Evolutionary conservation across 2,329 filamentous ascomycete genomes (phyloP).

Genomic region (Domatiomyces catenatus): DNA sequence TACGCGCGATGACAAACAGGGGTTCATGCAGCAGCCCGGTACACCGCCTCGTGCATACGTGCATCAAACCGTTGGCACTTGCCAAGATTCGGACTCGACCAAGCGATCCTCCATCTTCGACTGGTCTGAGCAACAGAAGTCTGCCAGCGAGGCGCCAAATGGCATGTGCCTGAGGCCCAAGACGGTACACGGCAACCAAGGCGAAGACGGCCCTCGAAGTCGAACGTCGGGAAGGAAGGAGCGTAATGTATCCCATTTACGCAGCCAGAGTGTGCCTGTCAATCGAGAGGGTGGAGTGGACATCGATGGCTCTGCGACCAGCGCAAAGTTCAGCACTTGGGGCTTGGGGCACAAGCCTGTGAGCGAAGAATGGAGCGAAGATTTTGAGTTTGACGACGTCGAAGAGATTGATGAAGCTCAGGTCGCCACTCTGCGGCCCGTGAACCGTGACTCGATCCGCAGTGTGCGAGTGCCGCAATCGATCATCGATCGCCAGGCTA

Average conservation of each 20-base stretch:
- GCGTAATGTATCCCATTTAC: constrained; percentile 45
- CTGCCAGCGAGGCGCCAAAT: constrained; percentile 36
- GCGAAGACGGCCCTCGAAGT: constrained; percentile 40
- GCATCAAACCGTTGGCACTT: neutral
- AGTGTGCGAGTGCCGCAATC: constrained; percentile 40
- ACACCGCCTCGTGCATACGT: neutral
- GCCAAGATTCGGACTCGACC: constrained; percentile 19
- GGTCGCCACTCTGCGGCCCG: constrained; percentile 9
- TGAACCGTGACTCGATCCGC: constrained; percentile 15
- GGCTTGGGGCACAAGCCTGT: constrained; percentile 50
- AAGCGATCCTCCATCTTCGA: constrained; percentile 44
- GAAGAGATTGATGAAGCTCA: constrained; percentile 22
- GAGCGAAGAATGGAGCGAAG: constrained; percentile 54
- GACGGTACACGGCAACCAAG: constrained; percentile 50
- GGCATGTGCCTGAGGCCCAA: constrained; percentile 41
- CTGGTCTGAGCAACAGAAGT: constrained; percentile 45
- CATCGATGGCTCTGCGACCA: constrained; percentile 36
- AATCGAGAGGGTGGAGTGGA: constrained; percentile 35
- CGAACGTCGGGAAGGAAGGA: constrained; percentile 41
- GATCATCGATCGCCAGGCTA: constrained; percentile 50
- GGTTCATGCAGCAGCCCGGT: neutral
- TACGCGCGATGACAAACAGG: neutral
- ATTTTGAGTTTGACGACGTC: constrained; percentile 48
- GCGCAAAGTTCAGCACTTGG: constrained; percentile 49
- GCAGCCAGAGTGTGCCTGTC: constrained; percentile 51